Conservation (phyloP, 306 rosid genomes). For the Sphenostylis stenocarpa region DNA sequence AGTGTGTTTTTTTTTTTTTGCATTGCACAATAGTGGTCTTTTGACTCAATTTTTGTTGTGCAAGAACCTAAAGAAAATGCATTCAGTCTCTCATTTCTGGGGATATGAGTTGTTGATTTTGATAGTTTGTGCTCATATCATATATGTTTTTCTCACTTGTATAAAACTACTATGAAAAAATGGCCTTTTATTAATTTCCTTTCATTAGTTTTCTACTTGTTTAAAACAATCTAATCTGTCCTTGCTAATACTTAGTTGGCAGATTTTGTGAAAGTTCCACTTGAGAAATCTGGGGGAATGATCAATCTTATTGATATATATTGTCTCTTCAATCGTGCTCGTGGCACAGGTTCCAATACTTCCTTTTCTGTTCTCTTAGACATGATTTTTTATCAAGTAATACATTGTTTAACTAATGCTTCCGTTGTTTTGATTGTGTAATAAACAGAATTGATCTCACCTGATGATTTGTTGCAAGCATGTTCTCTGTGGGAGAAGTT, state of each 20-base stretch:
- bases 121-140: background rate
- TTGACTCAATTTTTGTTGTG: constrained; percentile 19
- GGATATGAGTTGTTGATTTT: background rate
- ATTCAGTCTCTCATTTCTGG: background rate
- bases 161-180: background rate
- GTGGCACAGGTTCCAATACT: constrained; percentile 84
- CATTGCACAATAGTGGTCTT: background rate
- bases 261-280: constrained; percentile 88
- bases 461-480: constrained; percentile 94
- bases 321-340: constrained; percentile 94
- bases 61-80: constrained; percentile 5
- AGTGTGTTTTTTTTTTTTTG: constrained; percentile 5
- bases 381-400: constrained; percentile 15
- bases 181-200: constrained; percentile 8
- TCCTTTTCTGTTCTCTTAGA: constrained; percentile 10
- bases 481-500: constrained; percentile 96
- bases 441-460: constrained; percentile 88
- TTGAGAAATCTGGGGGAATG: constrained; percentile 91
- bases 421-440: constrained; percentile 33
- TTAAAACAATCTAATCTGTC: constrained; percentile 31
- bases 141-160: constrained; percentile 1
- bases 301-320: constrained; percentile 88
- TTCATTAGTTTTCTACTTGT: constrained; percentile 17
- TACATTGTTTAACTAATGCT: constrained; percentile 10
- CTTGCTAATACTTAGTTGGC: constrained; percentile 64